Evolutionary conservation across 345 rosid genomes (phyloP), one percentile per base, ranked within the genome.

Genomic region (Heritiera fomes): DNA sequence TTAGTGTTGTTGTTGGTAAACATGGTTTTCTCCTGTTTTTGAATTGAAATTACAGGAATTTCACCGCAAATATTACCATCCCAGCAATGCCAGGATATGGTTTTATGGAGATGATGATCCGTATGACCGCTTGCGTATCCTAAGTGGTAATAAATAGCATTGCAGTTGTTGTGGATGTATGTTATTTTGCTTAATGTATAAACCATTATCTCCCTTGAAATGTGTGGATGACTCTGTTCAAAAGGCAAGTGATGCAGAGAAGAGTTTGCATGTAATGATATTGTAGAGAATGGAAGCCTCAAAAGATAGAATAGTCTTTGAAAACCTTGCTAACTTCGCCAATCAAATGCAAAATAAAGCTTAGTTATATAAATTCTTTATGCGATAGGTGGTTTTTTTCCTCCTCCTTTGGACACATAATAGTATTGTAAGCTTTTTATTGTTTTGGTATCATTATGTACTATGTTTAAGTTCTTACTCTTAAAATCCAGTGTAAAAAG

Each of bases 21-120:
- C 72, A 55, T 38, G 11, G 66, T 49, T 78, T 49, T 74, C 61
- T 71, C 53, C 34, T 15, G 28, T 34, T 80, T 45, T 59, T 75
- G 71, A 45, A 56, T n/a, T 52, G 65, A 81, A 81, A 62, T 80
- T 79, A 28, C 88, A 95, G 99, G 99, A 95, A 73, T 95, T 95
- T 78, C 99, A 95, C 79, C 72, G 88, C 32, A 92, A 92, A 88
- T 92, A 82, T 82, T 95, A 95, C 86, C 98, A 93, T 82, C 99
- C 98, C 40, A 93, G 97, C 90, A 95, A 95, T 82, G 91, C 97
- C 53, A 88, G 97, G 82, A 93, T 95, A 78, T 95, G 99, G 98
- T 95, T 95, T 85, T 95, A 92, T 84, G 99, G 99, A 76, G 92
- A 95, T 87, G 99, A 95, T 83, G 95, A 95, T 86, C 90, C 93